Conservation (phyloP, 495 filamentous ascomycete species). For the Platismatia glauca region DNA sequence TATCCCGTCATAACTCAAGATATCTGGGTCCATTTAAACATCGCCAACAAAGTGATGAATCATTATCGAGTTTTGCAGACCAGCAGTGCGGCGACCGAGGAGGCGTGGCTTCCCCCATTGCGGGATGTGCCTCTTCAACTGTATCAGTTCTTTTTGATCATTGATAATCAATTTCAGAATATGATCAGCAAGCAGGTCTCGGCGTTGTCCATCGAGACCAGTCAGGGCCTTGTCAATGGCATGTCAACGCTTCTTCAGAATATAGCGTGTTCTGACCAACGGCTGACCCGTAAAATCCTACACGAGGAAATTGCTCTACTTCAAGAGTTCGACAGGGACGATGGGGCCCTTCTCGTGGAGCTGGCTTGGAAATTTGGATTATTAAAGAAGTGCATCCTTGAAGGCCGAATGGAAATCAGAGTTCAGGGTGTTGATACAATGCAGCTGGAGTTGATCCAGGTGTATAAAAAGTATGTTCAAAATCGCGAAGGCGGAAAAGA, state of each 20-base stretch:
- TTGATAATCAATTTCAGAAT: slow-evolving; percentile 22
- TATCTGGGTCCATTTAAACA: slow-evolving; percentile 5
- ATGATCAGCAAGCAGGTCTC: slow-evolving; percentile 31
- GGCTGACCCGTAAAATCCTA: slow-evolving; percentile 37
- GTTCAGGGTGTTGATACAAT: slow-evolving; percentile 63
- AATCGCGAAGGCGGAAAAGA: slow-evolving; percentile 27
- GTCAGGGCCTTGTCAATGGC: slow-evolving; percentile 28
- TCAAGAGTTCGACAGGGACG: slow-evolving; percentile 58
- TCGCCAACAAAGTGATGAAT: slow-evolving; percentile 11
- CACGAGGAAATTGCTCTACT: slow-evolving; percentile 60
- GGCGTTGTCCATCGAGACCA: slow-evolving; percentile 26
- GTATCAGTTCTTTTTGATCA: slow-evolving; percentile 18
- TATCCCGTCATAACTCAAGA: slow-evolving; percentile 7
- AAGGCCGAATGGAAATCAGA: slow-evolving; percentile 82
- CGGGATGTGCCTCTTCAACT: slow-evolving; percentile 12
- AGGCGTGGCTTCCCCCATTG: not conserved
- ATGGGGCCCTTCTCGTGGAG: slow-evolving; percentile 37
- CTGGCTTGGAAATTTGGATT: slow-evolving; percentile 62
- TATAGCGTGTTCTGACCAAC: slow-evolving; percentile 26
- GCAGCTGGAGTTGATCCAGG: slow-evolving; percentile 57
- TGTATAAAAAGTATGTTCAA: slow-evolving; percentile 50
- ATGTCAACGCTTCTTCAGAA: slow-evolving; percentile 35
- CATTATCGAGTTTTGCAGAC: slow-evolving; percentile 13
- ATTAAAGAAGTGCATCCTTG: slow-evolving; percentile 61
- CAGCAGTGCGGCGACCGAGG: slow-evolving; percentile 4